phyloP scores from a whole-genome alignment of 441 rosid genomes.

The Breynia disticha region DNA sequence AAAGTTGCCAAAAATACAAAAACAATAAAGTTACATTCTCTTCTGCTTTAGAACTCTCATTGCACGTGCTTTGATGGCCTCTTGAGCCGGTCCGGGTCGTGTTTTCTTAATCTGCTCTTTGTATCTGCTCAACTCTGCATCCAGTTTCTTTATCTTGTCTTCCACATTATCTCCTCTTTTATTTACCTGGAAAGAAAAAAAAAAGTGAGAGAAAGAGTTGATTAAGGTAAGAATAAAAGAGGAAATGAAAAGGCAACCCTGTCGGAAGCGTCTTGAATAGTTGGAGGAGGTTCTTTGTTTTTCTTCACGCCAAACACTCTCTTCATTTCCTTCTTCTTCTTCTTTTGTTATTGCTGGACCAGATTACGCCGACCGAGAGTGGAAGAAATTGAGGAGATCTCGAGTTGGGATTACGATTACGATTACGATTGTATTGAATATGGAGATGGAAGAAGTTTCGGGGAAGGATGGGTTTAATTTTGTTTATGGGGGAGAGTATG shows the following conservation, averaged over 20 bases:
- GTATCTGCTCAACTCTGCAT: constrained; percentile 61
- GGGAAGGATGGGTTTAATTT: too few species aligned
- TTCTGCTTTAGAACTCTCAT: constrained; percentile 93
- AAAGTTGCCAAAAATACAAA: neutral
- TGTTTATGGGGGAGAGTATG: too few species aligned
- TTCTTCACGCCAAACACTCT: constrained; percentile 84
- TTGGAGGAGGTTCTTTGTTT: constrained; percentile 92
- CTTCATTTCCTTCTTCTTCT: constrained; percentile 55
- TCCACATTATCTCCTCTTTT: constrained; percentile 92
- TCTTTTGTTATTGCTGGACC: too few species aligned
- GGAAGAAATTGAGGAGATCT: too few species aligned
- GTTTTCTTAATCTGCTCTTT: constrained; percentile 78
- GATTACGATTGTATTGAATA: too few species aligned
- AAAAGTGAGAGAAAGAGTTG: neutral
- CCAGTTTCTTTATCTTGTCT: constrained; percentile 79
- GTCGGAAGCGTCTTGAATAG: constrained; percentile 76
- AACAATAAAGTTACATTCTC: constrained; percentile 48
- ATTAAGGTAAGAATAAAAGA: neutral
- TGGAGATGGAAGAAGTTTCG: too few species aligned
- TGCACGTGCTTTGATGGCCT: constrained; percentile 86
- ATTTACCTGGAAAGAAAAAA: constrained; percentile 47
- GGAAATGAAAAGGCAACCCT: constrained; percentile 42
- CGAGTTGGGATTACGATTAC: too few species aligned
- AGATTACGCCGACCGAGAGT: too few species aligned
- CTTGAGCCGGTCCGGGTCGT: constrained; percentile 83